Evolutionary conservation across 495 filamentous ascomycete genomes (phyloP), one percentile per base, ranked within the genome.

Genomic region (Parathielavia appendiculata): DNA sequence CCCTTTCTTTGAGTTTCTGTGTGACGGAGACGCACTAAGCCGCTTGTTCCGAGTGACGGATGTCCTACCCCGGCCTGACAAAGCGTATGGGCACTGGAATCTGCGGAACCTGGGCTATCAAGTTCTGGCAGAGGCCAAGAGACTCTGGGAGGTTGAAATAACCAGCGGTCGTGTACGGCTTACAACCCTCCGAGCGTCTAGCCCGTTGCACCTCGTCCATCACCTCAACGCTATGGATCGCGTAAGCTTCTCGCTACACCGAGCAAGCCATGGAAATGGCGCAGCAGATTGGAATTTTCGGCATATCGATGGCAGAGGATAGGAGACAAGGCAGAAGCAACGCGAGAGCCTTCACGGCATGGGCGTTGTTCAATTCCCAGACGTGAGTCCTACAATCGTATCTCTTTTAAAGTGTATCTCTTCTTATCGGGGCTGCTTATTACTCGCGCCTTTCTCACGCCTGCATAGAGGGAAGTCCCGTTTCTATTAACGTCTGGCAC

Each of bases 51-150:
- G 48, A 13, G 8, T 13, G n/a, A 1, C 20, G 70, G 70, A 54
- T 63, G 16, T 63, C 61, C 56, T 49, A 51, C 38, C 59, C 51
- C 11, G 63, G 53, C 6, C 22, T 70, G 32, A 56, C 64, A 1
- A 57, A 66, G 20, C 67, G 71, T 52, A 43, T 46, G 60, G 68
- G 43, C 70, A 66, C 16, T 69, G 69, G 69, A 55, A 63, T 20
- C 64, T 67, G 0, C 61, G 67, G 4, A 66, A 55, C 4, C 63
- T 71, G 13, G 59, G 52, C 1, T 73, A 71, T 38, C 63, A 65
- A 34, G 71, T 73, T 36, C 36, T 65, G 6, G 67, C 71, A 26
- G 66, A 73, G 50, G 69, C 69, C 1, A 68, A 62, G 50, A 61
- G 69, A 32, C 52, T 73, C 16, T 71, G 71, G 71, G 64, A 73